These are phyloP conservation scores for Chlamydomonas schloesseri DNA, from an alignment of 139 green algal genomes.

Conservation along the genomic window DNA sequence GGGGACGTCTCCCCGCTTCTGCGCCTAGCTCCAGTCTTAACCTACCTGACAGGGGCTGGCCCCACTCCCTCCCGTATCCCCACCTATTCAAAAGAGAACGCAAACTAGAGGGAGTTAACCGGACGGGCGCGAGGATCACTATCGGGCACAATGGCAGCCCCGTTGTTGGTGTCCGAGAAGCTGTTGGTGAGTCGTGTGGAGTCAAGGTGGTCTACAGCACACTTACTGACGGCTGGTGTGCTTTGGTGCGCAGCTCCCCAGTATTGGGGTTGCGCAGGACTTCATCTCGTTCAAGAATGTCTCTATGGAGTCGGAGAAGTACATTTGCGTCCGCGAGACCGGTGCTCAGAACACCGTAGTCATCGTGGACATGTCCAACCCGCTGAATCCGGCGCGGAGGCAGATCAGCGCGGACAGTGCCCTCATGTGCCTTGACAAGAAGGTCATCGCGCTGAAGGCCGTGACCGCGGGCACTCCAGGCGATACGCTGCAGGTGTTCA, in stretches of 20 bases:
- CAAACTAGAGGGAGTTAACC: too few relatives aligned
- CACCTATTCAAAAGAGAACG: too few relatives aligned
- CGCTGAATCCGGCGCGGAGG: slow-evolving; percentile 84
- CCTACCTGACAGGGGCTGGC: too few relatives aligned
- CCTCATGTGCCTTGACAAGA: slow-evolving; percentile 94
- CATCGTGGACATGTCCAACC: slow-evolving; percentile 94
- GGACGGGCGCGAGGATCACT: too few relatives aligned
- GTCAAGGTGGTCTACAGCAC: neutral
- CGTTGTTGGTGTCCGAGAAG: slow-evolving; percentile 65
- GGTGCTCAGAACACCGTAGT: slow-evolving; percentile 77
- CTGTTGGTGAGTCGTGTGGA: slow-evolving; percentile 51
- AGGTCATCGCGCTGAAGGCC: slow-evolving; percentile 96
- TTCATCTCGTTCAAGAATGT: slow-evolving; percentile 98
- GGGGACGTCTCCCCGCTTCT: too few relatives aligned
- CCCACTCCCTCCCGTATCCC: too few relatives aligned
- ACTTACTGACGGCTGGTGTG: neutral
- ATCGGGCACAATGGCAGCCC: slow-evolving; percentile 39
- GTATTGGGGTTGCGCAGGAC: slow-evolving; percentile 88
- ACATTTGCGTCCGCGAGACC: slow-evolving; percentile 96
- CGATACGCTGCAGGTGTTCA: slow-evolving; percentile 98
- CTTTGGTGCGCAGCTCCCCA: slow-evolving; percentile 81
- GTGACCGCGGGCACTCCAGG: slow-evolving; percentile 64
- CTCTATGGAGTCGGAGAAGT: slow-evolving; percentile 98
- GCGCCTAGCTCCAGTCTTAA: too few relatives aligned
- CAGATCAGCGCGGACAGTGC: slow-evolving; percentile 98